Conservation (phyloP, 495 filamentous ascomycete genomes). For the Xylaria intraflava region DNA sequence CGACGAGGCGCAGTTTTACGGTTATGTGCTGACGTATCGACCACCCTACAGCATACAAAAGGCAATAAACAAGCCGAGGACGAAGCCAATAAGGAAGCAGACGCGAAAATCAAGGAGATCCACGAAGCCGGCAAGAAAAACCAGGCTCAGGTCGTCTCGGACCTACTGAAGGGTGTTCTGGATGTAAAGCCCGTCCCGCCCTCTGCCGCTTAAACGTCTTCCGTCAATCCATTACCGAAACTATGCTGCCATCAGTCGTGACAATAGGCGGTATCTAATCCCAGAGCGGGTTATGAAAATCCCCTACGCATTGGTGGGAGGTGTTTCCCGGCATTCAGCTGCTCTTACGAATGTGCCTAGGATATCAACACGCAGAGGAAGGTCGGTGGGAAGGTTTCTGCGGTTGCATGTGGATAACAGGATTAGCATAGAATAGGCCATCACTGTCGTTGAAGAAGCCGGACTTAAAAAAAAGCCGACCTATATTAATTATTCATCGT, state of each 20-base stretch:
- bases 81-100: constrained; percentile 75
- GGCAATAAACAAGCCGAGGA: constrained; percentile 84
- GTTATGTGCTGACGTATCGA: background rate
- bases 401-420: background rate
- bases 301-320: background rate
- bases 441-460: constrained; percentile 1
- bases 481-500: constrained; percentile 18
- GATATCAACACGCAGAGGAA: background rate
- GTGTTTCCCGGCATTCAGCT: background rate
- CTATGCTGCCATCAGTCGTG: background rate
- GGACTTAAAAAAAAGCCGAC: constrained; percentile 8
- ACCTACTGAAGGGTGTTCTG: constrained; percentile 71
- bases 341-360: background rate
- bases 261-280: background rate
- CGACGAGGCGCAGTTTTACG: background rate
- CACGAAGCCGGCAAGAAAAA: constrained; percentile 68
- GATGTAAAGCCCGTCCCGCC: constrained; percentile 69
- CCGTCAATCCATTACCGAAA: background rate
- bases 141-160: constrained; percentile 70
- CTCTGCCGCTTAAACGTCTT: constrained; percentile 1
- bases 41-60: constrained; percentile 59
- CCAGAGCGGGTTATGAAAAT: background rate
- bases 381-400: background rate
- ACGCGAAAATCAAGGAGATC: constrained; percentile 76
- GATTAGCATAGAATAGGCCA: background rate